Evolutionary conservation across 1,139 yeast genomes (phyloP), one percentile per base, ranked within the genome.

Genomic region (Yarrowia galli): DNA sequence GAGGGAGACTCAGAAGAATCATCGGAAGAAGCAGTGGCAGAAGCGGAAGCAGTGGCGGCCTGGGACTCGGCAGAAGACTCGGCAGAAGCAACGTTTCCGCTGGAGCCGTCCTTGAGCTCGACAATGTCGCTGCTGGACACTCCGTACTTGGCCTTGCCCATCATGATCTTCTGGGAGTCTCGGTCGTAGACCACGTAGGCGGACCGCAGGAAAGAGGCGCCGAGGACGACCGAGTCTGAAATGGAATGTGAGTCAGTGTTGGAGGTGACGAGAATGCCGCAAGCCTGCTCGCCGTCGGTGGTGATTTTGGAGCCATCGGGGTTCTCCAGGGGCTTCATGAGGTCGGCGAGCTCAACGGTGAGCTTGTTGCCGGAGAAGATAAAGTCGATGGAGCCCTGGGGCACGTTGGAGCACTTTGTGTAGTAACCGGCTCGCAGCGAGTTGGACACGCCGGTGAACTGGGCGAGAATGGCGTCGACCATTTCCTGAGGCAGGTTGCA

Each of bases 121-220:
- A 58, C 64, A 35, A 58, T 58, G 32, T 58, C 64, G 12, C 32
- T 42, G 51, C n/a, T n/a, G 36, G 64, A 18, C 22, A 42, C 49
- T 7, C 53, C 67, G 45, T 51, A 51, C 48, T 51, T 65, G 18
- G 67, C 61, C 53, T 65, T 49, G 53, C 67, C 67, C 49, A 65
- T 40, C 51, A 42, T 43, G 9, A 65, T 54, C 51, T 65, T 45
- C 48, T 42, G 58, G 36, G 67, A 61, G 43, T 51, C 61, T 18
- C 60, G 54, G 48, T 65, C 68, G 73, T 86, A 91, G 40, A 92
- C 97, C 58, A 87, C 85, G 75, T 92, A 92, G 7, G 91, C 92
- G 64, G 86, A 82, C 68, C 92, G 83, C 73, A 92, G 79, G 77
- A 92, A 88, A 23, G 89, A 85, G 76, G 91, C 97, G 38, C 98